Evolutionary conservation across 2,329 filamentous ascomycete species (phyloP).

Genomic region (Pyrenophora graminea): DNA sequence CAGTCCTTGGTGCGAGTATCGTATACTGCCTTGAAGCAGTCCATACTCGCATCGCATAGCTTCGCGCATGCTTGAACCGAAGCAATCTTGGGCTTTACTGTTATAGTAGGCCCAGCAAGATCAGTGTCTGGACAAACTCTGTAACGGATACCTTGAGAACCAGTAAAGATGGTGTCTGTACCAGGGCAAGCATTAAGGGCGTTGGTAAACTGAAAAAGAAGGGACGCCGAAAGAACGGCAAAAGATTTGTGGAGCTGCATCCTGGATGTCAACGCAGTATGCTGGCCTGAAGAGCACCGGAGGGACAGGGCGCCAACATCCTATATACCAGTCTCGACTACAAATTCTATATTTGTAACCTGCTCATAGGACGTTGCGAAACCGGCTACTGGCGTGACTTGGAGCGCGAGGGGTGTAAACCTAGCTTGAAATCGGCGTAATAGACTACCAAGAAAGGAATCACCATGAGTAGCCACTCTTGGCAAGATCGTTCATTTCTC

Average conservation of each 20-base stretch:
- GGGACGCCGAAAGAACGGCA: constrained; percentile 17
- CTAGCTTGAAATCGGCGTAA: constrained; percentile 1
- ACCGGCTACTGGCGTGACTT: constrained; percentile 5
- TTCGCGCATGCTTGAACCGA: constrained; percentile 28
- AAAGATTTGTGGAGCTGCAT: constrained; percentile 22
- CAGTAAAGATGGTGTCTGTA: constrained; percentile 25
- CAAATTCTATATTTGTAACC: constrained; percentile 17
- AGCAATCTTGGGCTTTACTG: constrained; percentile 18
- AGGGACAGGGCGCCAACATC: not conserved
- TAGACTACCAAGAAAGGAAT: constrained; percentile 4
- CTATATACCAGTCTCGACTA: constrained; percentile 9
- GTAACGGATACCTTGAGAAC: constrained; percentile 25
- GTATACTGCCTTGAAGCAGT: constrained; percentile 36
- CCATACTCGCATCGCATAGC: constrained; percentile 22
- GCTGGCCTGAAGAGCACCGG: constrained; percentile 5
- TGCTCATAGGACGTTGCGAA: constrained; percentile 5
- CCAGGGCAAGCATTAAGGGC: constrained; percentile 28
- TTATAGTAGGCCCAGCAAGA: constrained; percentile 18
- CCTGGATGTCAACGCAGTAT: constrained; percentile 9
- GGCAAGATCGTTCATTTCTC: constrained; percentile 1
- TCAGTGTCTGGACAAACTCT: constrained; percentile 29
- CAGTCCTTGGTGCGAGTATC: constrained; percentile 25
- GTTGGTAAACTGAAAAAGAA: constrained; percentile 21
- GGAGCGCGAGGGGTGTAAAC: constrained; percentile 4
- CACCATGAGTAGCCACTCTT: constrained; percentile 4